phyloP scores from a whole-genome alignment of 2,329 filamentous ascomycete species.

The Ophiocordyceps camponoti-floridani region DNA sequence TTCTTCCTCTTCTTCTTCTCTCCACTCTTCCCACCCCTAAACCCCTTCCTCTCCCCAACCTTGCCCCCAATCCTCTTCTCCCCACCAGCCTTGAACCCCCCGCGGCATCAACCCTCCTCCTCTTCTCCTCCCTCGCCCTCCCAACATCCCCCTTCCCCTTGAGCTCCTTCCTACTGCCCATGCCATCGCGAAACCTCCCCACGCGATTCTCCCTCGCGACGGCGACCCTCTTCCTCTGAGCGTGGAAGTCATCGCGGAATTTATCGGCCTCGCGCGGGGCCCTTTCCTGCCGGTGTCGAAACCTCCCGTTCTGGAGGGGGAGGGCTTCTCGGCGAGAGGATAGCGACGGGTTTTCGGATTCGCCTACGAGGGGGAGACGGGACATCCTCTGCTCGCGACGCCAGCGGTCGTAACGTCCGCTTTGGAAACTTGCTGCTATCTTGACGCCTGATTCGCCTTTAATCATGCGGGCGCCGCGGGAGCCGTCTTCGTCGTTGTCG shows the following conservation, averaged over 20 bases:
- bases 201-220: constrained; percentile 75
- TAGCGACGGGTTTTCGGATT: constrained; percentile 36
- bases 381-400: constrained; percentile 69
- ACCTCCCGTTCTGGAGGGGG: constrained; percentile 18
- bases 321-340: too few relatives aligned
- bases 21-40: too few relatives aligned
- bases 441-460: constrained; percentile 86
- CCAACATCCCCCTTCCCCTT: constrained; percentile 70
- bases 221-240: constrained; percentile 74
- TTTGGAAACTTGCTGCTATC: constrained; percentile 85
- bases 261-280: constrained; percentile 90
- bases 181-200: constrained; percentile 54
- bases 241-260: constrained; percentile 76
- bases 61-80: not conserved
- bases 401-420: constrained; percentile 87
- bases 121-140: constrained; percentile 61
- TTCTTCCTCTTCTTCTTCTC: too few relatives aligned
- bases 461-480: constrained; percentile 52
- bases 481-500: constrained; percentile 89
- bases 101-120: constrained; percentile 69
- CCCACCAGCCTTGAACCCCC: constrained; percentile 46
- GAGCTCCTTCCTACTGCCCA: constrained; percentile 59
- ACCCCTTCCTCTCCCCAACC: too few relatives aligned
- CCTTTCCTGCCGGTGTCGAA: constrained; percentile 72
- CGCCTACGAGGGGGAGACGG: constrained; percentile 64